These are phyloP conservation scores for Naganishia liquefaciens DNA, from an alignment of 1,284 basidiomycete species.

Conservation along the genomic window DNA sequence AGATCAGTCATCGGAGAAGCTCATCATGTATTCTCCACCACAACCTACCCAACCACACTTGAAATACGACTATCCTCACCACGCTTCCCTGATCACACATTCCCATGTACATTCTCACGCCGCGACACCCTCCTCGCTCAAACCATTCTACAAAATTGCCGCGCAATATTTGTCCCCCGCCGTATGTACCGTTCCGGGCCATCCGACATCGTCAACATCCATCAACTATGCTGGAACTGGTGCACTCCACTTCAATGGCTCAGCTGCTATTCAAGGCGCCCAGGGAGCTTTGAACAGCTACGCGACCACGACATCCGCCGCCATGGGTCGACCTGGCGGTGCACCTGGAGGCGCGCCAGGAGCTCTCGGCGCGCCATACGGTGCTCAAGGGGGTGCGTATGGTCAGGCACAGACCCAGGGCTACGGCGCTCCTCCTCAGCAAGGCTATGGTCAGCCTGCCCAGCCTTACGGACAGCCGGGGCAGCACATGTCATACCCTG, in stretches of 20 bases:
- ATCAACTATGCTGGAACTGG: not conserved
- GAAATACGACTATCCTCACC: slow-evolving; percentile 5
- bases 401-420: slow-evolving; percentile 29
- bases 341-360: slow-evolving; percentile 28
- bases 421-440: slow-evolving; percentile 42
- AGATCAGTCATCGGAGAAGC: not conserved
- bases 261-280: slow-evolving; percentile 19
- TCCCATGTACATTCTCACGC: not conserved
- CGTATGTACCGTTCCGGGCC: slow-evolving; percentile 8
- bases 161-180: not conserved
- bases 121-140: not conserved
- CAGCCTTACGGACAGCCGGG: slow-evolving; percentile 35
- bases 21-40: slow-evolving; percentile 16
- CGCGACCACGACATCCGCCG: slow-evolving; percentile 7
- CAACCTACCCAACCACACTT: slow-evolving; percentile 17
- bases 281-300: slow-evolving; percentile 19
- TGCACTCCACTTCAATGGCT: not conserved
- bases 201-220: slow-evolving; percentile 1
- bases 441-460: slow-evolving; percentile 45
- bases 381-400: slow-evolving; percentile 24
- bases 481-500: slow-evolving; percentile 37
- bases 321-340: slow-evolving; percentile 5
- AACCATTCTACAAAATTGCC: slow-evolving; percentile 10
- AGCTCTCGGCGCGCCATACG: slow-evolving; percentile 34
- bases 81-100: slow-evolving; percentile 6